These are phyloP conservation scores for Cyberlindnera euphorbiae DNA, from an alignment of 805 yeast genomes.

Conservation along the genomic window DNA sequence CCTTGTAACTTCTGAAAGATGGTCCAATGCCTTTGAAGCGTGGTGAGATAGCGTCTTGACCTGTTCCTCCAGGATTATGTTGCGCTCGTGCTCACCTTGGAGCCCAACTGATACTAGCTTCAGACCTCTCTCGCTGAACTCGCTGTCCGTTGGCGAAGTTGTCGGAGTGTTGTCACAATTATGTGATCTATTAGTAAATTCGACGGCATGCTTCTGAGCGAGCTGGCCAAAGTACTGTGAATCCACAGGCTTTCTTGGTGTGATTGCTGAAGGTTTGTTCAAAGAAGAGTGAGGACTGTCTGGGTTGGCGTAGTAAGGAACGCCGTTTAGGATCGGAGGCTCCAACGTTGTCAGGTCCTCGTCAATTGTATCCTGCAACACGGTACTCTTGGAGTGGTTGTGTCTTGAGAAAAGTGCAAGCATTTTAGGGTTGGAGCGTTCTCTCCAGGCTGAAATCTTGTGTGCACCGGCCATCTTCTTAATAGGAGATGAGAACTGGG, in stretches of 20 bases:
- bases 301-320: slow-evolving; percentile 4
- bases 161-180: not conserved
- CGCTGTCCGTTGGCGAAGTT: slow-evolving; percentile 11
- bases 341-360: slow-evolving; percentile 19
- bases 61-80: slow-evolving; percentile 25
- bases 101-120: slow-evolving; percentile 15
- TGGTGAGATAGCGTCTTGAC: slow-evolving; percentile 22
- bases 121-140: slow-evolving; percentile 10
- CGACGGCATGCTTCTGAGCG: slow-evolving; percentile 11
- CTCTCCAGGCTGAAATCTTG: no score
- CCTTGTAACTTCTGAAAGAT: slow-evolving; percentile 19
- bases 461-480: not conserved
- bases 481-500: no score
- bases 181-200: slow-evolving; percentile 7
- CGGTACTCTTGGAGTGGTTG: slow-evolving; percentile 6
- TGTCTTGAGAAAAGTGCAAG: slow-evolving; percentile 8
- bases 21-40: slow-evolving; percentile 25
- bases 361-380: slow-evolving; percentile 4
- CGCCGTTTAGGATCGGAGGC: slow-evolving; percentile 15
- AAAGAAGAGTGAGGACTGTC: not conserved
- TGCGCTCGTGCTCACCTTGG: slow-evolving; percentile 26
- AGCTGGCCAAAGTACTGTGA: slow-evolving; percentile 8
- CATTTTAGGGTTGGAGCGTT: slow-evolving; percentile 3
- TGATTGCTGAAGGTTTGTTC: not conserved
- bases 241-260: slow-evolving; percentile 1